These are phyloP conservation scores for Penicillium sp. DNA, from an alignment of 2,329 filamentous ascomycete species.

Conservation along the genomic window DNA sequence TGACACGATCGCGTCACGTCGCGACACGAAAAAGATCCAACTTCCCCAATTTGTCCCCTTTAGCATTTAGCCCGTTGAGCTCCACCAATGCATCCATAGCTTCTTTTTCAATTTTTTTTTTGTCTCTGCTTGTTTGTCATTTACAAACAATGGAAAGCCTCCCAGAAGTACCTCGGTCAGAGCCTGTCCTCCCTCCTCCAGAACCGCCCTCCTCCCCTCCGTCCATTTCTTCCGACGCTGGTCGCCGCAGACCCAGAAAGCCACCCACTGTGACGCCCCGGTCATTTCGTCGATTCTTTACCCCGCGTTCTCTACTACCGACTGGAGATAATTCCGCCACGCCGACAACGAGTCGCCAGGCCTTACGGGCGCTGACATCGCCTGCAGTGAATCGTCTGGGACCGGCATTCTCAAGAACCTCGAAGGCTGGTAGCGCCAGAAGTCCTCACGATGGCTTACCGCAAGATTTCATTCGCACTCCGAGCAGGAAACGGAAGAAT, in stretches of 20 bases:
- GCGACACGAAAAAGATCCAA: conserved; percentile 24
- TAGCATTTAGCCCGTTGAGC: conserved; percentile 21
- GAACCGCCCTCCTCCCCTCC: conserved; percentile 45
- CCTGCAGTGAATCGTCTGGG: conserved; percentile 45
- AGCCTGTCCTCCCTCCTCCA: conserved; percentile 34
- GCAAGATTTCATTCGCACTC: conserved; percentile 36
- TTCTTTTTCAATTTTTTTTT: conserved; percentile 19
- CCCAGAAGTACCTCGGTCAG: conserved; percentile 36
- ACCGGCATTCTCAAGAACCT: conserved; percentile 42
- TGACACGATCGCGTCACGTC: conserved; percentile 28
- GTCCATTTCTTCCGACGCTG: conserved; percentile 41
- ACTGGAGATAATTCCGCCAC: conserved; percentile 33
- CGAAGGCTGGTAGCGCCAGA: conserved; percentile 32
- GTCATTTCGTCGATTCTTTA: conserved; percentile 53
- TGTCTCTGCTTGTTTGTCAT: conserved; percentile 13
- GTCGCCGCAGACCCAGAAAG: conserved; percentile 42
- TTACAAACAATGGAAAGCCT: conserved; percentile 38
- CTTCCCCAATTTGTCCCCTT: conserved; percentile 21
- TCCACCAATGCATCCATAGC: conserved; percentile 14
- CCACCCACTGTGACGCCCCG: conserved; percentile 52
- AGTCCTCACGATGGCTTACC: conserved; percentile 28
- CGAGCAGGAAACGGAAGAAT: conserved; percentile 48
- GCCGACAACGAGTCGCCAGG: conserved; percentile 45
- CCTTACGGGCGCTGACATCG: conserved; percentile 45
- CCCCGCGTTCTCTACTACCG: conserved; percentile 46